phyloP scores from a whole-genome alignment of 208 protist genomes.

The Entamoeba dispar region DNA sequence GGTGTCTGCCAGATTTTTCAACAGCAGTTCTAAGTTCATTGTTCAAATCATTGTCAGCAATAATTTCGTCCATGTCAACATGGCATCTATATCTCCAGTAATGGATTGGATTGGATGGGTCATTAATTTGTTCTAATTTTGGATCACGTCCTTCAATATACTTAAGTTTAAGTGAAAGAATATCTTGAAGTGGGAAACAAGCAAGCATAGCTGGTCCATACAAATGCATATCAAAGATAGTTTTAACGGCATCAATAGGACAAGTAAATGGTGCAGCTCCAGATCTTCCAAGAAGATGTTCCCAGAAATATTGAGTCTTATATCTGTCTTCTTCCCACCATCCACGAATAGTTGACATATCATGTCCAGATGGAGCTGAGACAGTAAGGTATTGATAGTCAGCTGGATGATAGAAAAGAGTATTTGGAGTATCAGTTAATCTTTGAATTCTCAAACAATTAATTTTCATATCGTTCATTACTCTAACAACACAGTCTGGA shows the following conservation, averaged over 20 bases:
- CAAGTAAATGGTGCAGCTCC: not conserved
- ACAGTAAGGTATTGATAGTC: slow-evolving; percentile 19
- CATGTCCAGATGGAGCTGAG: slow-evolving; percentile 24
- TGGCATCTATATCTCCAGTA: slow-evolving; percentile 33
- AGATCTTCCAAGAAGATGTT: not conserved
- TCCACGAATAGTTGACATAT: slow-evolving; percentile 10
- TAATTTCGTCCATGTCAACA: slow-evolving; percentile 18
- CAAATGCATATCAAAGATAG: slow-evolving; percentile 19
- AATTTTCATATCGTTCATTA: slow-evolving; percentile 38
- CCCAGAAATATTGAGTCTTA: not conserved
- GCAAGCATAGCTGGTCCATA: slow-evolving; percentile 17
- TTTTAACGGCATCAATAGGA: not conserved
- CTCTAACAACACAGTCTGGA: slow-evolving; percentile 29
- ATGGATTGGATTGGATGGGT: slow-evolving; percentile 7
- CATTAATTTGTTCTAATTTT: slow-evolving; percentile 27
- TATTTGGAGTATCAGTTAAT: not conserved
- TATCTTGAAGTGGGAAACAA: slow-evolving; percentile 25
- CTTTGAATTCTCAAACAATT: slow-evolving; percentile 46
- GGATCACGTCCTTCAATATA: not conserved
- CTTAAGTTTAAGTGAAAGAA: not conserved
- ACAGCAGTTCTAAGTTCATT: not conserved
- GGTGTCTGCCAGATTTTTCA: not conserved
- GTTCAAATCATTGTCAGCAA: slow-evolving; percentile 2
- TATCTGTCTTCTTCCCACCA: slow-evolving; percentile 21
- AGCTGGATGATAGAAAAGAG: slow-evolving; percentile 4